These are phyloP conservation scores for Diaporthe sp. DNA, from an alignment of 2,329 filamentous ascomycete species.

Conservation along the genomic window DNA sequence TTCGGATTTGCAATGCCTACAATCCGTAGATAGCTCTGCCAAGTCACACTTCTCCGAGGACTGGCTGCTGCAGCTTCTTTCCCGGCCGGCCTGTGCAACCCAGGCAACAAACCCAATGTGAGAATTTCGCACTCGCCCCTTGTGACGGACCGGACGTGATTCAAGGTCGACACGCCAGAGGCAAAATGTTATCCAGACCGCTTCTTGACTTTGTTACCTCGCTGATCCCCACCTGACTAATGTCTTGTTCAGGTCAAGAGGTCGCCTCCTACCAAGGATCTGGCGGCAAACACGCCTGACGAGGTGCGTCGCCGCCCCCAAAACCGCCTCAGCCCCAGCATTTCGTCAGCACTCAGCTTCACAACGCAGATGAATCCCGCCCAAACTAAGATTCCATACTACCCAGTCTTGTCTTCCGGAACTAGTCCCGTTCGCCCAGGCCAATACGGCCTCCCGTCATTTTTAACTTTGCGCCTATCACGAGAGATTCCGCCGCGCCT, in stretches of 20 bases:
- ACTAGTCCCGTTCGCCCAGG: background rate
- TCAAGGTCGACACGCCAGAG: background rate
- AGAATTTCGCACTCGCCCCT: background rate
- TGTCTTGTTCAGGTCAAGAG: constrained; percentile 7
- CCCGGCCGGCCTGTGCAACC: background rate
- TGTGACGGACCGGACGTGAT: background rate
- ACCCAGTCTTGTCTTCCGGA: background rate
- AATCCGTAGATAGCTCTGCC: constrained; percentile 5
- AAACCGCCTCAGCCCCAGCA: constrained; percentile 28
- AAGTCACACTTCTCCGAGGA: background rate
- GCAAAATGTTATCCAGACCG: constrained; percentile 26
- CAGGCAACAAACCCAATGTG: background rate
- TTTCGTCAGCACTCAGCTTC: constrained; percentile 31
- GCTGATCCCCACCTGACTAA: constrained; percentile 30
- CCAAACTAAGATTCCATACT: background rate
- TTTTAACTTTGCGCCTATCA: constrained; percentile 17
- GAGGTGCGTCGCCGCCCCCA: constrained; percentile 22
- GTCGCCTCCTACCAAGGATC: background rate
- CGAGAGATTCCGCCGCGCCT: background rate
- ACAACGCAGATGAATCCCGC: background rate
- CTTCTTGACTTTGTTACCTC: constrained; percentile 13
- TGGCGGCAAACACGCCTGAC: constrained; percentile 5
- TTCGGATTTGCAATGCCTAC: background rate
- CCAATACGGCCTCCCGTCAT: constrained; percentile 1
- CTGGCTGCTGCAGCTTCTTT: background rate